phyloP scores from a whole-genome alignment of 2,329 filamentous ascomycete species.

The Rugonectria rugulosa region DNA sequence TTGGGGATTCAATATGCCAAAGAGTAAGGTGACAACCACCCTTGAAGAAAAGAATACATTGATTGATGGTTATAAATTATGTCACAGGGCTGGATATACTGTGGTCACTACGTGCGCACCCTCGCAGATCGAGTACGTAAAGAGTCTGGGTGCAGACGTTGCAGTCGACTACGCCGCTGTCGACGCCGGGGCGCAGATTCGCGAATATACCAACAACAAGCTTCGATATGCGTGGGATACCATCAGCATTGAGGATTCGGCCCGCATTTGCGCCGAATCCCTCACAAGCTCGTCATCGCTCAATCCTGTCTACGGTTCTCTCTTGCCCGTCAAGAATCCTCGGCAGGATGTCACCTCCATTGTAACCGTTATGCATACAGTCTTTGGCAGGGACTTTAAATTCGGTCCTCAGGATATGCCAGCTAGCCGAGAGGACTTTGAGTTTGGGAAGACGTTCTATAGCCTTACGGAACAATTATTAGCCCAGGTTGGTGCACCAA shows the following conservation, averaged over 20 bases:
- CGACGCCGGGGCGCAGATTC: constrained; percentile 36
- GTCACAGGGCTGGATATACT: constrained; percentile 40
- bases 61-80: too few species aligned
- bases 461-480: neutral
- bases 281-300: neutral
- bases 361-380: constrained; percentile 9
- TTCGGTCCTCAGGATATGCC: constrained; percentile 8
- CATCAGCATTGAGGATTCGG: constrained; percentile 9
- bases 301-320: constrained; percentile 8
- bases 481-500: constrained; percentile 3
- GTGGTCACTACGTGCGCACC: constrained; percentile 51
- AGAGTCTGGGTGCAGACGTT: constrained; percentile 52
- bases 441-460: constrained; percentile 2
- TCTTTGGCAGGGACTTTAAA: constrained; percentile 11
- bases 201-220: constrained; percentile 26
- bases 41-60: too few species aligned
- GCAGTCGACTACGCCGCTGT: constrained; percentile 54
- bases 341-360: neutral
- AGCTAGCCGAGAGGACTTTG: constrained; percentile 1
- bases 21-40: too few species aligned
- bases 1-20: constrained; percentile 56
- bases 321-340: constrained; percentile 15
- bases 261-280: constrained; percentile 7
- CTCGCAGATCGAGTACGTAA: constrained; percentile 46
- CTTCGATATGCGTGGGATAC: constrained; percentile 21